Percentiles rank a stretch among this genome's conserved stretches.
phyloP scores from a whole-genome alignment of 2,329 filamentous ascomycete species.

The Blumeria graminis region DNA sequence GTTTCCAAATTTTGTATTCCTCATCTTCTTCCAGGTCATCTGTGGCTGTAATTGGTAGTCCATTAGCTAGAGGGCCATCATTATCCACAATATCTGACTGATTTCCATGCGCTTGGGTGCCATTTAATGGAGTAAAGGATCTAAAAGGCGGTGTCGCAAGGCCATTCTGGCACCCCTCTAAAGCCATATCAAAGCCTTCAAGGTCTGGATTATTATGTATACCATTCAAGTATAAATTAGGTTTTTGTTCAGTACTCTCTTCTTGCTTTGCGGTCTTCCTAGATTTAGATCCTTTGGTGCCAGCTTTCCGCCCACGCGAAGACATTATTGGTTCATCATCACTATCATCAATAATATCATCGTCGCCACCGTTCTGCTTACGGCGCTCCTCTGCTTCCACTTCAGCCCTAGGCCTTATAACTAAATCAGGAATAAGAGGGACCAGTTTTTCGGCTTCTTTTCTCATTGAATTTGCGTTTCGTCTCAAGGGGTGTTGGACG shows the following conservation, averaged over 20 bases:
- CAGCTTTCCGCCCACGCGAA: slow-evolving; percentile 72
- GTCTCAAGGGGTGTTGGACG: slow-evolving; percentile 61
- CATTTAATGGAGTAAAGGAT: slow-evolving; percentile 54
- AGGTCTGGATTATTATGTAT: slow-evolving; percentile 30
- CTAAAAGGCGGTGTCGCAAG: slow-evolving; percentile 61
- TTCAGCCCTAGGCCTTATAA: slow-evolving; percentile 73
- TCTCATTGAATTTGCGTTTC: slow-evolving; percentile 88
- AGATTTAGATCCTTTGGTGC: slow-evolving; percentile 45
- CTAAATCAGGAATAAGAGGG: slow-evolving; percentile 78
- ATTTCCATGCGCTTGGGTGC: slow-evolving; percentile 39
- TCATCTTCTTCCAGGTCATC: slow-evolving; percentile 75
- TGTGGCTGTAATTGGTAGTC: slow-evolving; percentile 35
- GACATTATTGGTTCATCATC: slow-evolving; percentile 98
- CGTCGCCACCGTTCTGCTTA: slow-evolving; percentile 64
- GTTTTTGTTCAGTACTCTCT: slow-evolving; percentile 64
- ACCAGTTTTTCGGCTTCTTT: slow-evolving; percentile 95
- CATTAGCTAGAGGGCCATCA: slow-evolving; percentile 49
- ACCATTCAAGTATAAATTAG: slow-evolving; percentile 41
- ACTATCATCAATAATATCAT: slow-evolving; percentile 69
- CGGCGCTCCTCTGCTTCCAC: slow-evolving; percentile 73
- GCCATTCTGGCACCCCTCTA: slow-evolving; percentile 60
- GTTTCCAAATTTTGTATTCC: slow-evolving; percentile 96
- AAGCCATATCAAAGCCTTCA: slow-evolving; percentile 49
- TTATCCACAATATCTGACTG: slow-evolving; percentile 73
- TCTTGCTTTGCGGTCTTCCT: slow-evolving; percentile 54